Evolutionary conservation across 2,329 filamentous ascomycete species (phyloP).

Genomic region (Cercospora nicotianae): DNA sequence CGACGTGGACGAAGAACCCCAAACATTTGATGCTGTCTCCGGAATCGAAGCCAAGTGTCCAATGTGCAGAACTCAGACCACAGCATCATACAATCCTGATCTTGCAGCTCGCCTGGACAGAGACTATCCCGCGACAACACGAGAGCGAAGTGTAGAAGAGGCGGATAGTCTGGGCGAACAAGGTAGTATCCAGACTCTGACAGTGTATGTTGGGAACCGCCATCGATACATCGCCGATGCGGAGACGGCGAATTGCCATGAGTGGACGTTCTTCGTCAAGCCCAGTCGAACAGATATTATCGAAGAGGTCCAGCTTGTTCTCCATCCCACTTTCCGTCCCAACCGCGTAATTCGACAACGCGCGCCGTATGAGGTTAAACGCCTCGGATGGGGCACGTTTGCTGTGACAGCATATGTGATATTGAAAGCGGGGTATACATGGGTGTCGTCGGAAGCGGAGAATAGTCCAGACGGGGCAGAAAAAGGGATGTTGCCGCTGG

Average conservation of each 20-base stretch:
- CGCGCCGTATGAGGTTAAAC: conserved; percentile 44
- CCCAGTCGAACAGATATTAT: conserved; percentile 47
- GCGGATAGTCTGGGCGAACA: conserved; percentile 28
- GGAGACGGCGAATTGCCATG: conserved; percentile 35
- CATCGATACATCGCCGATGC: conserved; percentile 37
- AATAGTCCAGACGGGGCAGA: conserved; percentile 36
- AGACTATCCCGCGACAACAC: conserved; percentile 42
- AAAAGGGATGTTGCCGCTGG: conserved; percentile 41
- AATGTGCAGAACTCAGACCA: conserved; percentile 48
- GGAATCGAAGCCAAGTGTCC: conserved; percentile 46
- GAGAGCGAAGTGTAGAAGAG: conserved; percentile 41
- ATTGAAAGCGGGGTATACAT: conserved; percentile 47
- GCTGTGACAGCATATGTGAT: conserved; percentile 43
- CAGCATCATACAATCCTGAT: conserved; percentile 35
- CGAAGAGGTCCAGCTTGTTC: conserved; percentile 44
- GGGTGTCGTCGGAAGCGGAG: conserved; percentile 44
- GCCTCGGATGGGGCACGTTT: conserved; percentile 48
- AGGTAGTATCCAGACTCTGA: conserved; percentile 43
- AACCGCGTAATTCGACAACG: conserved; percentile 38
- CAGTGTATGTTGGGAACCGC: conserved; percentile 48
- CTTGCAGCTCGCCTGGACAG: conserved; percentile 35
- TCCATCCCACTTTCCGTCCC: conserved; percentile 48
- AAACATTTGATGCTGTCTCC: conserved; percentile 32
- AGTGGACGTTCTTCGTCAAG: conserved; percentile 51
- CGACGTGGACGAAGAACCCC: conserved; percentile 40